Evolutionary conservation across 805 yeast genomes (phyloP), one percentile per base, ranked within the genome.

Genomic region (Kuraishia molischiana): DNA sequence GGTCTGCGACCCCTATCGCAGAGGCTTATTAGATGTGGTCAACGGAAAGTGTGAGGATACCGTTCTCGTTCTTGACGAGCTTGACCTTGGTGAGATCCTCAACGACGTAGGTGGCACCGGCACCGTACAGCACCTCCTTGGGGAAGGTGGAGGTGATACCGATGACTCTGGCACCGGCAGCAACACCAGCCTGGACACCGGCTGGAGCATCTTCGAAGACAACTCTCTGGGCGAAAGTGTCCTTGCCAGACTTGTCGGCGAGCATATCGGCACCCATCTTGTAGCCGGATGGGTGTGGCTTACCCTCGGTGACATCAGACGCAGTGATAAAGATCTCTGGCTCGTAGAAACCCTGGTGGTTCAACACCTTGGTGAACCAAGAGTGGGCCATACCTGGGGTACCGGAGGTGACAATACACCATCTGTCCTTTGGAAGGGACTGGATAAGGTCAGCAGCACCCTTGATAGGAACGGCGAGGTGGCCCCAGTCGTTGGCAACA

Each of bases 201-300:
- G 92, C 89, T 41, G 87, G 90, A 34, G 95, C 94, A 56, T 85
- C 95, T 64, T 85, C 95, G 53, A 85, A 85, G 36, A 81, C 87
- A 32, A 84, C 78, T 39, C 62, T 67, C 50, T 64, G 63, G 38
- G 47, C 42, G 22, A 55, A 40, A 9, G 38, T 38, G 8, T 44
- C 50, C 20, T 24, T 21, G 15, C 49, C 53, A 26, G 50, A 43
- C 41, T 59, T 59, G 48, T 61, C 65, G 20, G 71, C 69, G 46
- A 69, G 59, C 31, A 66, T 48, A 41, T 61, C 51, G 57, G 73
- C 67, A 43, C 85, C 85, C 53, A 64, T 56, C 45, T 72, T 65
- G 66, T 85, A 85, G 38, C 94, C 92, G 65, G 79, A 80, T 32
- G 95, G 95, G 62, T 82, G 72, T 32, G 95, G 95, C 68, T 85